A percentile compares a stretch with the other conserved stretches of the same genome.
These are phyloP conservation scores for Eragrostis curvula DNA, from an alignment of 176 grass and related monocot species.

Conservation along the genomic window DNA sequence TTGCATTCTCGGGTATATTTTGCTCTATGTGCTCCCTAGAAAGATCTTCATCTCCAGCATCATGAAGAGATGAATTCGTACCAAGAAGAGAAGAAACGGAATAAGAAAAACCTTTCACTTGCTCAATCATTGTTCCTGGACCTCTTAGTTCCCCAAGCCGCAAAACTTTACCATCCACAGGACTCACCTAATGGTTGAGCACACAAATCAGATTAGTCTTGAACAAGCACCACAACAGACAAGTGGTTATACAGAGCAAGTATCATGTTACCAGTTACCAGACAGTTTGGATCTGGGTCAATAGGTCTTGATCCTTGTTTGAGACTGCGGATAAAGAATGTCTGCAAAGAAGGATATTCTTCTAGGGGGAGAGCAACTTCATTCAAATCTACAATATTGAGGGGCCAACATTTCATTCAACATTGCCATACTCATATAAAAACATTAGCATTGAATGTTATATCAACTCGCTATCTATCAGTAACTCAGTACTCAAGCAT, in stretches of 20 bases:
- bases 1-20: slow-evolving; percentile 37
- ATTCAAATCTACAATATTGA: slow-evolving; percentile 68
- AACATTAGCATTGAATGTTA: not conserved
- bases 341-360: slow-evolving; percentile 83
- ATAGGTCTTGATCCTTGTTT: slow-evolving; percentile 79
- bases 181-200: slow-evolving; percentile 66
- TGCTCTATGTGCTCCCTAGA: slow-evolving; percentile 44
- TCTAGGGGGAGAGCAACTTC: slow-evolving; percentile 77
- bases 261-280: slow-evolving; percentile 83
- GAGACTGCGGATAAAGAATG: slow-evolving; percentile 75
- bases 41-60: slow-evolving; percentile 46
- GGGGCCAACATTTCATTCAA: not conserved
- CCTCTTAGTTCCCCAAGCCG: slow-evolving; percentile 67
- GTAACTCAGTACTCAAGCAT: not conserved
- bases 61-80: slow-evolving; percentile 58
- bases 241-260: slow-evolving; percentile 27
- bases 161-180: slow-evolving; percentile 85
- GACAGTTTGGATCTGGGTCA: slow-evolving; percentile 71
- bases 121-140: slow-evolving; percentile 72
- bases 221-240: slow-evolving; percentile 19
- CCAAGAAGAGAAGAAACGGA: slow-evolving; percentile 73
- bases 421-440: not conserved
- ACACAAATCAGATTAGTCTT: slow-evolving; percentile 8
- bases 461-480: not conserved
- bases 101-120: slow-evolving; percentile 93